Conservation (phyloP, 2,329 filamentous ascomycete species). For the Hypoxylon sp. region DNA sequence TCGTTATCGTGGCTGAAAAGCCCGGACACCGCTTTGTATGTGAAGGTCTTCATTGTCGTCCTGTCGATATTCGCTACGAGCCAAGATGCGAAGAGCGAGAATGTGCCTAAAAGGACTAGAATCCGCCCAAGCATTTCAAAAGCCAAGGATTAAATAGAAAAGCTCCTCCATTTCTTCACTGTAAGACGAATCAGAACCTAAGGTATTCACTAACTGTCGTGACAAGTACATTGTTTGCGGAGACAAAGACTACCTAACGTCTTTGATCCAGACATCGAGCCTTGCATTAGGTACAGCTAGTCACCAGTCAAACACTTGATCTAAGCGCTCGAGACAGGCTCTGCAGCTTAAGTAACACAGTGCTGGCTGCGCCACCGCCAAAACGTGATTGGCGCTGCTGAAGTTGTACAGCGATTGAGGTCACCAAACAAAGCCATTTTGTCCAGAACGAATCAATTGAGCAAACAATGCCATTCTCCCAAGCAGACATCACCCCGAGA, state of each 20-base stretch:
- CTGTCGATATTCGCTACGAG: slow-evolving; percentile 17
- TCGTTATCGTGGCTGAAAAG: slow-evolving; percentile 43
- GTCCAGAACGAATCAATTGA: slow-evolving; percentile 26
- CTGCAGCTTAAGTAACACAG: slow-evolving; percentile 12
- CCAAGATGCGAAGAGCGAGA: slow-evolving; percentile 13
- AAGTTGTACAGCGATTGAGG: slow-evolving; percentile 35
- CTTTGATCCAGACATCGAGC: slow-evolving; percentile 9
- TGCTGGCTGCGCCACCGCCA: slow-evolving; percentile 26
- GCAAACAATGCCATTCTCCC: slow-evolving; percentile 27
- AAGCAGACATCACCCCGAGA: slow-evolving; percentile 10
- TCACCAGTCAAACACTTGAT: neutral
- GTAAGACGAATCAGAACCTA: neutral
- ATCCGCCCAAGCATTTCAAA: slow-evolving; percentile 11
- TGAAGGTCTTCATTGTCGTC: slow-evolving; percentile 7
- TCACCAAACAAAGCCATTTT: slow-evolving; percentile 16
- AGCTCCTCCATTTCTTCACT: neutral
- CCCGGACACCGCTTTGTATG: slow-evolving; percentile 35
- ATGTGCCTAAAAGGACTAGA: slow-evolving; percentile 11
- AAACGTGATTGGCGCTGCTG: slow-evolving; percentile 22
- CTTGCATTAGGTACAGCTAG: neutral
- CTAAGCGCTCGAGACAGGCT: slow-evolving; percentile 3
- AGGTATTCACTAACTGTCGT: slow-evolving; percentile 4
- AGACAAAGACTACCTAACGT: neutral
- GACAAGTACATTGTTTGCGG: neutral
- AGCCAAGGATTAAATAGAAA: slow-evolving; percentile 9